Evolutionary conservation across 202 grass and related monocot species (phyloP), one percentile per base, ranked within the genome.

Genomic region (Zizania palustris): DNA sequence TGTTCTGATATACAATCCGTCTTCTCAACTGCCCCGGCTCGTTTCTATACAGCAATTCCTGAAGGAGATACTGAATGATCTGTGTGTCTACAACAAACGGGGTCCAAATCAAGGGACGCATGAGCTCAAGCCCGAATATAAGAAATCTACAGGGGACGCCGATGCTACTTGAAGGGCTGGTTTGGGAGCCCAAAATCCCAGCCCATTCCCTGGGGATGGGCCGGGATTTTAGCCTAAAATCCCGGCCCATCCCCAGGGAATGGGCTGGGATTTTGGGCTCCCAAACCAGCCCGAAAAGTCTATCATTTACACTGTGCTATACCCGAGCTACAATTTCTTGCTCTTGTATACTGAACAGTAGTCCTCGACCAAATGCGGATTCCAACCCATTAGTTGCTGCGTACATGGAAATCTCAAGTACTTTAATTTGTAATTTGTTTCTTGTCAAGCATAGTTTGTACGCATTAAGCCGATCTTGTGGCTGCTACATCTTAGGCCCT

Each of bases 91-190:
- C 77, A 97, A 93, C 78, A 97, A 97, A 72, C 86, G 93, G 88
- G 93, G 93, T 74, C 93, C 93, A 15, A 88, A 97, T 78, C 90
- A 97, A 82, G 93, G 93, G 53, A 97, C 93, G 1, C 93, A 93
- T 38, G 93, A 97, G 81, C 93, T 97, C n/a, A 97, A 97, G 82
- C 85, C 88, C 21, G 93, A 91, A 83, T 97, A 97, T 76, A 97
- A 91, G 77, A 91, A 86, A 63, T 83, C 84, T 63, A 78, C 78
- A 40, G 88, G 86, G 80, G 88, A 89, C 60, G 53, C 34, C 0
- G 80, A 85, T 20, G 79, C 66, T 66, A 58, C 67, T 42, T 85
- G 51, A 28, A 28, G n/a, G n/a, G n/a, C n/a, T n/a, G n/a, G n/a
- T n/a, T n/a, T n/a, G n/a, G n/a, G n/a, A n/a, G n/a, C n/a, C n/a